Evolutionary conservation across 192 early-diverging fungal genomes (phyloP).

Genomic region (Chytriomyces sp.): DNA sequence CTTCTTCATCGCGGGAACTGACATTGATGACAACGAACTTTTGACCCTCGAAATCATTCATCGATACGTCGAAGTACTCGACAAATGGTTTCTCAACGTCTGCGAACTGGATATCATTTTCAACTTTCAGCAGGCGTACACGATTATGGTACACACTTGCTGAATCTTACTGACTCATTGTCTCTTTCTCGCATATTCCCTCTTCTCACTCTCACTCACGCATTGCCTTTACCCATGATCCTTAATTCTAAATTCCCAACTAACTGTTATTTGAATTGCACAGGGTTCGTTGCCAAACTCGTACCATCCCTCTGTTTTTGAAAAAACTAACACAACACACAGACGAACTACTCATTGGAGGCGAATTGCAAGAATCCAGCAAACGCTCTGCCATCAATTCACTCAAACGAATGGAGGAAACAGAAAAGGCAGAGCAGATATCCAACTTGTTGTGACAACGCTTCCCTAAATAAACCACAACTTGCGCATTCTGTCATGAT

Average conservation of each 20-base stretch:
- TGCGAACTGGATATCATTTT: conserved; percentile 97
- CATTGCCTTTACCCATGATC: too few species aligned
- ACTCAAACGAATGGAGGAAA: conserved; percentile 51
- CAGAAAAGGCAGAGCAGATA: background rate
- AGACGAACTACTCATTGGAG: conserved; percentile 77
- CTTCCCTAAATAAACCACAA: background rate
- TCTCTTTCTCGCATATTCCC: background rate
- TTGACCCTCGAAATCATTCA: conserved; percentile 93
- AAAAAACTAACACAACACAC: background rate
- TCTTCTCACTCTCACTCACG: background rate
- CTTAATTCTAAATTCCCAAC: too few species aligned
- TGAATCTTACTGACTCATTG: background rate
- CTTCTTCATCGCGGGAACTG: conserved; percentile 91
- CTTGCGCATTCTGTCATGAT: background rate
- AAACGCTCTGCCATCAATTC: conserved; percentile 64
- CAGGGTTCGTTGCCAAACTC: too few species aligned
- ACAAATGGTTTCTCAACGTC: conserved; percentile 95
- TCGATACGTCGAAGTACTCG: conserved; percentile 94
- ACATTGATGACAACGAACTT: conserved; percentile 90
- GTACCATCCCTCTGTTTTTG: too few species aligned
- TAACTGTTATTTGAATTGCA: conserved; percentile 19
- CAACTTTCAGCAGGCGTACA: conserved; percentile 83
- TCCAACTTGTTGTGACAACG: background rate
- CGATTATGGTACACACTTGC: conserved; percentile 45
- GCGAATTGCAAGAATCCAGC: conserved; percentile 91